Evolutionary conservation across 164 flowering plant species (phyloP).

Genomic region (Magnolia sinica): DNA sequence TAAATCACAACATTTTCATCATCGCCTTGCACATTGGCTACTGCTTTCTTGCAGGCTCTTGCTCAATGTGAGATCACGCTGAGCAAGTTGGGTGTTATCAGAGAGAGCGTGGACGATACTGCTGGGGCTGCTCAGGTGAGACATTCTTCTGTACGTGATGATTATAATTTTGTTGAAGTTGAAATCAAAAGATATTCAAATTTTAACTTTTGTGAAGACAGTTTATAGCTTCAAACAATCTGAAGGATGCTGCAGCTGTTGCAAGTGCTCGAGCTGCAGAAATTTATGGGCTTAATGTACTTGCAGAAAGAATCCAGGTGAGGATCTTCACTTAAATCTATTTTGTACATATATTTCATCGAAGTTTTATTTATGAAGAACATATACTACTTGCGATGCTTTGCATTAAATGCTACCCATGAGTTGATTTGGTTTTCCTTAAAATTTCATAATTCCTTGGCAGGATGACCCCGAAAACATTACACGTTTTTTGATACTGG

Average conservation of each 20-base stretch:
- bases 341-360: background rate
- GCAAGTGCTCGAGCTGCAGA: constrained; percentile 69
- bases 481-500: constrained; percentile 84
- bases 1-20: background rate
- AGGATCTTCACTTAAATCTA: background rate
- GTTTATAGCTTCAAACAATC: constrained; percentile 40
- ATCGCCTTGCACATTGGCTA: constrained; percentile 1
- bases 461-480: constrained; percentile 80
- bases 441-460: constrained; percentile 5
- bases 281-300: constrained; percentile 57
- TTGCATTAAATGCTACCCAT: constrained; percentile 6
- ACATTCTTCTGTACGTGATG: background rate
- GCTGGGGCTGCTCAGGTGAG: constrained; percentile 70
- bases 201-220: constrained; percentile 7
- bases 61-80: constrained; percentile 68
- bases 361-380: background rate
- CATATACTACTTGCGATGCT: background rate
- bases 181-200: background rate
- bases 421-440: constrained; percentile 13
- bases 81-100: constrained; percentile 54
- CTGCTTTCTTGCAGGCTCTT: constrained; percentile 39
- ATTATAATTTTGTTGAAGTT: background rate
- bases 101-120: constrained; percentile 62
- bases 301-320: constrained; percentile 54
- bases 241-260: constrained; percentile 53